Percentiles rank a stretch among this genome's conserved stretches.
Conservation (phyloP, 1,284 basidiomycete species). For the Ustilago crameri region DNA sequence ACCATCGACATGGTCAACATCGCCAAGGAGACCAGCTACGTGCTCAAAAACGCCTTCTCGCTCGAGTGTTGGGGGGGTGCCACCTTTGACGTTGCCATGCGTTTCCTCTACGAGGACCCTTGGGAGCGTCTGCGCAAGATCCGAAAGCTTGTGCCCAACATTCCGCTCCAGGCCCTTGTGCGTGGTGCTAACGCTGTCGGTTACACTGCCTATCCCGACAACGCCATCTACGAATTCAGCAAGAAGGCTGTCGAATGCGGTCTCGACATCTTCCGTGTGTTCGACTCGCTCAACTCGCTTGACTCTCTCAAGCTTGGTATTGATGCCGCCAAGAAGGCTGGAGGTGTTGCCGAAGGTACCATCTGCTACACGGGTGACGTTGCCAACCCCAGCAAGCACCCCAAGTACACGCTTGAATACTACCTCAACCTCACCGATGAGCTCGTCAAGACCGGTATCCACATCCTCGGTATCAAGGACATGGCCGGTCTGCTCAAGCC, state of each 20-base stretch:
- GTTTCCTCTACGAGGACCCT: conserved; percentile 99
- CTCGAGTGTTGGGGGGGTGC: conserved; percentile 99
- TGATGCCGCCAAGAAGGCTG: conserved; percentile 99
- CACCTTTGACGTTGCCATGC: conserved; percentile 99
- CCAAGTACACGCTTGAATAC: conserved; percentile 97
- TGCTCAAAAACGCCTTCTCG: conserved; percentile 93
- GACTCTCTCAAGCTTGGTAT: conserved; percentile 72
- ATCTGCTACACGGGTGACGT: conserved; percentile 99
- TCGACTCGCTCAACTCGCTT: conserved; percentile 82
- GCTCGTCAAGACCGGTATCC: conserved; percentile 93
- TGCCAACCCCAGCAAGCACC: conserved; percentile 87
- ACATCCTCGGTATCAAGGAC: conserved; percentile 98
- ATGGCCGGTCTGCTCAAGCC: conserved; percentile 99
- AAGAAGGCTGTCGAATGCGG: conserved; percentile 94
- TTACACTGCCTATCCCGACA: conserved; percentile 99
- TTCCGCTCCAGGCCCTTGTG: conserved; percentile 97
- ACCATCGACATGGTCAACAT: conserved; percentile 99
- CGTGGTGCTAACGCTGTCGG: conserved; percentile 99
- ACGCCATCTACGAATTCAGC: conserved; percentile 91
- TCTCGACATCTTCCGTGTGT: conserved; percentile 99
- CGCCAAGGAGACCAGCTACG: conserved; percentile 89
- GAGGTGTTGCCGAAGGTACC: conserved; percentile 87
- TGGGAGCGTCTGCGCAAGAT: conserved; percentile 97
- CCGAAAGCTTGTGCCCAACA: conserved; percentile 96
- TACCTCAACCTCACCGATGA: conserved; percentile 96